phyloP scores from a whole-genome alignment of 768 basidiomycete genomes.

The Mycena venus region DNA sequence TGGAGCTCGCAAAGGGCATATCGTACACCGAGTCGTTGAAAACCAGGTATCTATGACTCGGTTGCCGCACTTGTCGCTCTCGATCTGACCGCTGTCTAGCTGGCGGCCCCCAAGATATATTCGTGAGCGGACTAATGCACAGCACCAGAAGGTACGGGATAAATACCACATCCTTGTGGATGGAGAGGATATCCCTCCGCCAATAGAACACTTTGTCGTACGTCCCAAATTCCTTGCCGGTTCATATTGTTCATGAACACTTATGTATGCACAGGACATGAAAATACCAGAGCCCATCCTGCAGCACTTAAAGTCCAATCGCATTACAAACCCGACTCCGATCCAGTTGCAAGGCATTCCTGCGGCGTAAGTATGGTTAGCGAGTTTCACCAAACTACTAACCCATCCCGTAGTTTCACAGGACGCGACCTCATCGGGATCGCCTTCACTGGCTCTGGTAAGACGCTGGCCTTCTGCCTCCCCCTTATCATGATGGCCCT shows the following conservation, averaged over 20 bases:
- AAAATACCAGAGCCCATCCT: conserved; percentile 93
- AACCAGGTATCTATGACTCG: conserved; percentile 75
- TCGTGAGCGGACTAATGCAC: conserved; percentile 74
- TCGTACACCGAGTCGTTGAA: conserved; percentile 89
- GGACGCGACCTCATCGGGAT: conserved; percentile 99
- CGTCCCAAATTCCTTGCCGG: conserved; percentile 16
- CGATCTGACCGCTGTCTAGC: conserved; percentile 54
- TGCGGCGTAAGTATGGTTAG: conserved; percentile 75
- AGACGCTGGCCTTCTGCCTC: conserved; percentile 98
- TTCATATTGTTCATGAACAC: background rate
- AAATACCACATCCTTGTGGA: conserved; percentile 97
- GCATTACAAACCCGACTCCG: conserved; percentile 90
- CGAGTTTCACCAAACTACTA: conserved; percentile 14
- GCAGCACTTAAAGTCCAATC: conserved; percentile 85
- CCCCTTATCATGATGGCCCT: conserved; percentile 96
- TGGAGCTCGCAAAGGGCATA: conserved; percentile 95
- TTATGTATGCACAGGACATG: conserved; percentile 80
- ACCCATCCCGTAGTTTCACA: conserved; percentile 74
- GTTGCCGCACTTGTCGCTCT: background rate
- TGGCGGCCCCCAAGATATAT: conserved; percentile 93
- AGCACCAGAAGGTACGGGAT: conserved; percentile 83
- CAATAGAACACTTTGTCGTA: conserved; percentile 90
- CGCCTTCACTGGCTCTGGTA: conserved; percentile 98
- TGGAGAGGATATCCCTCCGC: conserved; percentile 93
- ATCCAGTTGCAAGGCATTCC: conserved; percentile 98